Evolutionary conservation across 2,329 filamentous ascomycete genomes (phyloP).

Genomic region (Botrytis byssoidea): DNA sequence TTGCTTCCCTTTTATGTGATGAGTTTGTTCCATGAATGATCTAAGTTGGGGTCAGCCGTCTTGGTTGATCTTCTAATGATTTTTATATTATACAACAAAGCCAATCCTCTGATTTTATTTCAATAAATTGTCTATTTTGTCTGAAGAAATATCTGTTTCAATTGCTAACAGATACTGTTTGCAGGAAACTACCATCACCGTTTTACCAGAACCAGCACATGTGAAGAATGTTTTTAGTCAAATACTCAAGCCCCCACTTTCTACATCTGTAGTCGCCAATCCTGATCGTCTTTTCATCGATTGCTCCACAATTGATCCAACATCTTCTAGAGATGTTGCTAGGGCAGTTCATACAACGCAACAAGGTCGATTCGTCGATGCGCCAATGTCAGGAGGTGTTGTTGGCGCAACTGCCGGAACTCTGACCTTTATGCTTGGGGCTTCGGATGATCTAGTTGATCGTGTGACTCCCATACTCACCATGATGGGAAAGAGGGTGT

Average conservation of each 20-base stretch:
- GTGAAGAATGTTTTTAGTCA: conserved; percentile 78
- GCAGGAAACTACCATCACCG: conserved; percentile 83
- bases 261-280: conserved; percentile 46
- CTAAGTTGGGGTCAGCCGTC: conserved; percentile 37
- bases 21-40: conserved; percentile 38
- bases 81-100: conserved; percentile 35
- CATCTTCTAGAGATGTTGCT: conserved; percentile 76
- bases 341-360: conserved; percentile 63
- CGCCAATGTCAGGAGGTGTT: conserved; percentile 95
- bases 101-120: conserved; percentile 37
- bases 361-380: conserved; percentile 81
- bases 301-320: conserved; percentile 92
- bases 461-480: conserved; percentile 68
- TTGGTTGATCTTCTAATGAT: conserved; percentile 36
- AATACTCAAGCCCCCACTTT: conserved; percentile 64
- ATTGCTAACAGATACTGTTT: conserved; percentile 19
- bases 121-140: neutral
- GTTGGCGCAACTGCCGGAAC: conserved; percentile 86
- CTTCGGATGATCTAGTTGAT: conserved; percentile 58
- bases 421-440: conserved; percentile 93
- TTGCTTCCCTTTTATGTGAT: conserved; percentile 32
- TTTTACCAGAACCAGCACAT: conserved; percentile 84
- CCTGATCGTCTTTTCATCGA: conserved; percentile 83
- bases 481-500: conserved; percentile 80
- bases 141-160: neutral